A percentile compares a stretch with the other conserved stretches of the same genome.
Conservation (phyloP, 257 asterid species). For the Solanum piurae region DNA sequence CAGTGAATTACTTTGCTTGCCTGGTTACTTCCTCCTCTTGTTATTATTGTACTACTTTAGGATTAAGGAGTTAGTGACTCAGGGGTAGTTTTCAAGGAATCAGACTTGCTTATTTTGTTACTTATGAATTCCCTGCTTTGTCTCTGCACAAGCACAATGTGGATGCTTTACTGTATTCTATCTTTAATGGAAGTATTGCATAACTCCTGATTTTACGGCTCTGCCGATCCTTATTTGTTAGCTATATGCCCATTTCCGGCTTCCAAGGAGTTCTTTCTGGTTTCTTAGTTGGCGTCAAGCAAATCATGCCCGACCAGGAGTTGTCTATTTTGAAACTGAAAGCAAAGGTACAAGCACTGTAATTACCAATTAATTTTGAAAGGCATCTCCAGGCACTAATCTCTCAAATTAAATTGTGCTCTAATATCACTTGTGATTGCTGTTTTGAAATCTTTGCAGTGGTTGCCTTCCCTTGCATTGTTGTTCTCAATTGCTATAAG, state of each 20-base stretch:
- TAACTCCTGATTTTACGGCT: neutral
- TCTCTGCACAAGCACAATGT: neutral
- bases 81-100: neutral
- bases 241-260: constrained; percentile 85
- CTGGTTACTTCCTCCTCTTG: neutral
- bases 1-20: neutral
- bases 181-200: neutral
- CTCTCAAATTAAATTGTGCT: neutral
- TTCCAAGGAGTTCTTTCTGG: constrained; percentile 91
- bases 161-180: neutral
- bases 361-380: constrained; percentile 3
- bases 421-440: constrained; percentile 6
- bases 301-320: constrained; percentile 85
- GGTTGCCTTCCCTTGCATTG: constrained; percentile 78
- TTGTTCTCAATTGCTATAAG: constrained; percentile 49
- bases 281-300: constrained; percentile 80
- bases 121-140: neutral
- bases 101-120: neutral
- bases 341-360: constrained; percentile 49
- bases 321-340: constrained; percentile 55
- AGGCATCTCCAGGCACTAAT: neutral
- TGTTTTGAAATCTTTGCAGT: constrained; percentile 40
- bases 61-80: neutral
- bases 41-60: neutral
- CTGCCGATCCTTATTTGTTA: constrained; percentile 14